Conservation (phyloP, 1,284 basidiomycete genomes). For the Rhizoctonia solani region DNA sequence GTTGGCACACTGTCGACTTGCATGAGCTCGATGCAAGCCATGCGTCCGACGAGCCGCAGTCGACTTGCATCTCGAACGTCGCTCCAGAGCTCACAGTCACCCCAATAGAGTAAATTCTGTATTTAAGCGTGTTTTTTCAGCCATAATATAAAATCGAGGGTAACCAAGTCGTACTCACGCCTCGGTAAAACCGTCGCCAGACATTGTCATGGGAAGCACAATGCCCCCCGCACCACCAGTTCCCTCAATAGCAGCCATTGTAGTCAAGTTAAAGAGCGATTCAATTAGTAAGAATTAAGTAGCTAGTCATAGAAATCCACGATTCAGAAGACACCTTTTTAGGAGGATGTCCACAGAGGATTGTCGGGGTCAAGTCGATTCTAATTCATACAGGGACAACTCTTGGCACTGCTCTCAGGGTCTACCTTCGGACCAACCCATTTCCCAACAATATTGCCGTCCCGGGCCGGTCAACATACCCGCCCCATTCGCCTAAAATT, state of each 20-base stretch:
- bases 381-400: background rate
- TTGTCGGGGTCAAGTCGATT: conserved; percentile 7
- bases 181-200: conserved; percentile 25
- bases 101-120: conserved; percentile 11
- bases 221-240: conserved; percentile 22
- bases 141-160: background rate
- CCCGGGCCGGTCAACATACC: background rate
- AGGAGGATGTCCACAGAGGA: no score
- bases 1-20: conserved; percentile 9
- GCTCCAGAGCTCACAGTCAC: conserved; percentile 2
- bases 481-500: no score
- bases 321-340: no score
- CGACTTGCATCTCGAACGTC: conserved; percentile 24
- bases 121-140: background rate
- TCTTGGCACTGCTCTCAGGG: conserved; percentile 18
- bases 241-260: conserved; percentile 16
- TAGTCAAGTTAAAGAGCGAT: background rate
- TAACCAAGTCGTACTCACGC: background rate
- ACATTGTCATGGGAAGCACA: conserved; percentile 29
- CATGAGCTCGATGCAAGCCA: conserved; percentile 24
- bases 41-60: conserved; percentile 22
- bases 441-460: background rate
- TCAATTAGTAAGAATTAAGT: no score
- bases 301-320: background rate
- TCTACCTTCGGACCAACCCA: background rate